Evolutionary conservation across 257 asterid genomes (phyloP).

Genomic region (Solanum appendiculatum): DNA sequence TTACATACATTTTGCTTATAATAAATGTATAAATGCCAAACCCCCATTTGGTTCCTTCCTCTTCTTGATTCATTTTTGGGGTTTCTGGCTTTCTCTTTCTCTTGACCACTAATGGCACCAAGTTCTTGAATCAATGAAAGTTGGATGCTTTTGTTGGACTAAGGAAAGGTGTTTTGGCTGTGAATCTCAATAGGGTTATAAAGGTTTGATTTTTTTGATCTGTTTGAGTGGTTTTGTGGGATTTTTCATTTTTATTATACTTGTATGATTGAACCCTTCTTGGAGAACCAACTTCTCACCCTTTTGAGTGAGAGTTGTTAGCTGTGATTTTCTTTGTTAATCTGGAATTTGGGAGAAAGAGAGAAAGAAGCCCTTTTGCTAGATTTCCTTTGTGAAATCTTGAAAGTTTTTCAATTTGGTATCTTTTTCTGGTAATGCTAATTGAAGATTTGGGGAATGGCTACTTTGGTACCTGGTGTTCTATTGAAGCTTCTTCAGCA

Average conservation of each 20-base stretch:
- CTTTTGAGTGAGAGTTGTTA: not conserved
- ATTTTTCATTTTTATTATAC: not conserved
- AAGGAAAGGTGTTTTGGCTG: conserved; percentile 1
- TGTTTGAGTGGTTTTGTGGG: not conserved
- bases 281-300: not conserved
- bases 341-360: not conserved
- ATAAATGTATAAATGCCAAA: not conserved
- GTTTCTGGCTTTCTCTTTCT: not conserved
- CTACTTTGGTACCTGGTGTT: conserved; percentile 87
- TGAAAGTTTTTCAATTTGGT: not conserved
- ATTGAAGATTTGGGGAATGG: conserved; percentile 42
- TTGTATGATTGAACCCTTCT: not conserved
- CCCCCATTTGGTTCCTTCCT: conserved; percentile 9
- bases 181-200: conserved; percentile 8
- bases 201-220: conserved; percentile 1
- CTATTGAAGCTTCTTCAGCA: conserved; percentile 91
- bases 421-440: conserved; percentile 30
- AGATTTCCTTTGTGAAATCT: not conserved
- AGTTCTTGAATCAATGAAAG: conserved; percentile 8
- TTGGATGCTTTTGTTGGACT: not conserved
- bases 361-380: not conserved
- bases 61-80: conserved; percentile 6
- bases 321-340: not conserved
- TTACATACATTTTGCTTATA: not conserved
- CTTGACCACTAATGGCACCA: not conserved